phyloP scores from a whole-genome alignment of 805 yeast genomes.

The Metschnikowia henanensis region DNA sequence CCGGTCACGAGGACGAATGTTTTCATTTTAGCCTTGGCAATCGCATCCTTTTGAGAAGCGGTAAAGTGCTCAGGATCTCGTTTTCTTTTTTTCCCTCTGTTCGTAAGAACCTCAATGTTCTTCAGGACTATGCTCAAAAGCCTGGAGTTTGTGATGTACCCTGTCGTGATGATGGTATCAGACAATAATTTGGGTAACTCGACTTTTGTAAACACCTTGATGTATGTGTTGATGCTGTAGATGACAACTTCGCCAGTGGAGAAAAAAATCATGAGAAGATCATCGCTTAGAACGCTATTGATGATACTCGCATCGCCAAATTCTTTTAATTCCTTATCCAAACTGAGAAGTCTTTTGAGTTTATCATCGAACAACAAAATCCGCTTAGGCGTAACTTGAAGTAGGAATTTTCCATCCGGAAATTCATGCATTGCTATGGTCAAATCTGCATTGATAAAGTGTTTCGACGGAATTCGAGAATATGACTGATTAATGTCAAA shows the following conservation, averaged over 20 bases:
- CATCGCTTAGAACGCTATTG: conserved; percentile 62
- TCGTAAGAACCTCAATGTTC: conserved; percentile 26
- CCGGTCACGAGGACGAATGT: conserved; percentile 71
- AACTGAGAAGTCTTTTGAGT: conserved; percentile 52
- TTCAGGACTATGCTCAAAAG: conserved; percentile 44
- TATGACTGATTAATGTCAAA: conserved; percentile 64
- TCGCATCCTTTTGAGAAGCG: neutral
- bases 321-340: conserved; percentile 37
- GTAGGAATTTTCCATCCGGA: conserved; percentile 53
- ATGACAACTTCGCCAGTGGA: conserved; percentile 71
- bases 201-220: conserved; percentile 33
- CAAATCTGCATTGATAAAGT: conserved; percentile 59
- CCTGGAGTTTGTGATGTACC: conserved; percentile 57
- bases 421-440: conserved; percentile 70
- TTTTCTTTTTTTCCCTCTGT: conserved; percentile 33
- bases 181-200: conserved; percentile 40
- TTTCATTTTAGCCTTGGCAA: conserved; percentile 27
- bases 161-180: conserved; percentile 64
- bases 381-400: conserved; percentile 72
- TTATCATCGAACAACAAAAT: conserved; percentile 59
- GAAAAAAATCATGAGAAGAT: conserved; percentile 60
- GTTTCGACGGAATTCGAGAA: conserved; percentile 57
- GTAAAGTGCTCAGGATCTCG: conserved; percentile 15
- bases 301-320: conserved; percentile 56
- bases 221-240: conserved; percentile 41